Base-by-base conservation (phyloP, 2,329 filamentous ascomycete species). In the Cladosporium sp. region DNA sequence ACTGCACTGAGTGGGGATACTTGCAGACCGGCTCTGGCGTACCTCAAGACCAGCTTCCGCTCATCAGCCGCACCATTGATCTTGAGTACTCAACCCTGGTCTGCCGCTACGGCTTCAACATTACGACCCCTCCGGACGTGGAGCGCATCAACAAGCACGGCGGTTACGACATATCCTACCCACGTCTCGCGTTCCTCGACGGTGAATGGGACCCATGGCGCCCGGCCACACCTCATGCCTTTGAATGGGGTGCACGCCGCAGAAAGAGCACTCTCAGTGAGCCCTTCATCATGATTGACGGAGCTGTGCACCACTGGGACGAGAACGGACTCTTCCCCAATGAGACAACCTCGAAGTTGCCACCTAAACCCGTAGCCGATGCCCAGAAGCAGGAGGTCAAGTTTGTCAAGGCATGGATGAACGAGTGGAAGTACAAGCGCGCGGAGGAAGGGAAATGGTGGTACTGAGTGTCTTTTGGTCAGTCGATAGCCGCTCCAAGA, bases 161-260 rank as follows among this genome's bases (percentile, higher is more conserved):
- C 50, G 90, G 88, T 14, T 91, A 88, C 76, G 69, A 75, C 52
- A 89, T 95, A 71, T 84, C 85, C 55, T 93, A 92, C 74, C 85
- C 89, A 0, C 88, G 92, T 1, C 84, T 96, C 0, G 92, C 92
- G 2, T 84, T 91, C 57, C 81, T 96, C 46, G 91, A 93, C 68
- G 92, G 92, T 31, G 85, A 91, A 68, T 86, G 86, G 65, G 92
- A 96, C 73, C 91, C 92, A 0, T 96, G 92, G 92, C 85, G 89
- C 21, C 86, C 87, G 0, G 90, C 90, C 0, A 90, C 89, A 0
- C 87, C 90, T 0, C 88, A 94, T 59, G 88, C 88, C 0, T 84
- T 87, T n/a, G 84, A 81, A 14, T 75, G 72, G 62, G 75, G 75
- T 16, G 56, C 56, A 16, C 35, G 26, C 5, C 12, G 37, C 23